Evolutionary conservation across 1,284 basidiomycete genomes (phyloP).

Genomic region (Apiotrichum sp.): DNA sequence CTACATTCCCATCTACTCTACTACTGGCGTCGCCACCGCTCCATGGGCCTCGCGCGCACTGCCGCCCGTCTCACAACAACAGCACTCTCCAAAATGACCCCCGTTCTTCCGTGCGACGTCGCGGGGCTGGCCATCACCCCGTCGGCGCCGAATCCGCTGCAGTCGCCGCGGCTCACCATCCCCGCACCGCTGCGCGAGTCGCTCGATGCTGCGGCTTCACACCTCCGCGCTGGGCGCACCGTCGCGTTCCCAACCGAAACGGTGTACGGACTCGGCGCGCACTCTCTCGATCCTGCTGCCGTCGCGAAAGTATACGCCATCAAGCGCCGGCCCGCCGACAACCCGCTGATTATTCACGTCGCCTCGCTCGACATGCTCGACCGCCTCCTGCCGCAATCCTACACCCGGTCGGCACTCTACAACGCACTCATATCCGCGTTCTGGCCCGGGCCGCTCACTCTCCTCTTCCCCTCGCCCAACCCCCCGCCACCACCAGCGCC

Average conservation of each 20-base stretch:
- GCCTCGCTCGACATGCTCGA: constrained; percentile 76
- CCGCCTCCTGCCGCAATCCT: constrained; percentile 61
- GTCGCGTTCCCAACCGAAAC: constrained; percentile 98
- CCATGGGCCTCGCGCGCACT: no score
- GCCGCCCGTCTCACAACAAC: background rate
- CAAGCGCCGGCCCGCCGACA: constrained; percentile 90
- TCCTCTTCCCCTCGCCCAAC: constrained; percentile 72
- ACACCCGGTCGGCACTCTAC: constrained; percentile 60
- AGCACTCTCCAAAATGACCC: constrained; percentile 12
- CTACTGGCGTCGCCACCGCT: no score
- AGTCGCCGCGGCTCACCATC: constrained; percentile 30
- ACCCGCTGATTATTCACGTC: constrained; percentile 96
- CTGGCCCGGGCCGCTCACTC: constrained; percentile 92
- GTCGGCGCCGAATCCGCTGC: constrained; percentile 27
- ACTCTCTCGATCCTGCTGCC: constrained; percentile 63
- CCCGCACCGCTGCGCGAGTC: constrained; percentile 19
- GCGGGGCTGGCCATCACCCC: constrained; percentile 24
- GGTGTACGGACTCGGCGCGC: constrained; percentile 91
- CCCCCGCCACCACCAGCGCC: constrained; percentile 44
- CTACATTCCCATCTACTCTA: no score
- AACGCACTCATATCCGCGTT: constrained; percentile 68
- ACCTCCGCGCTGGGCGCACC: constrained; percentile 35
- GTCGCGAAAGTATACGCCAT: constrained; percentile 73
- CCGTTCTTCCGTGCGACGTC: constrained; percentile 29
- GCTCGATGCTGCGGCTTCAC: constrained; percentile 31